Percentiles rank a stretch among this genome's conserved stretches.
phyloP scores from a whole-genome alignment of 164 flowering plant genomes.

The Houttuynia cordata region DNA sequence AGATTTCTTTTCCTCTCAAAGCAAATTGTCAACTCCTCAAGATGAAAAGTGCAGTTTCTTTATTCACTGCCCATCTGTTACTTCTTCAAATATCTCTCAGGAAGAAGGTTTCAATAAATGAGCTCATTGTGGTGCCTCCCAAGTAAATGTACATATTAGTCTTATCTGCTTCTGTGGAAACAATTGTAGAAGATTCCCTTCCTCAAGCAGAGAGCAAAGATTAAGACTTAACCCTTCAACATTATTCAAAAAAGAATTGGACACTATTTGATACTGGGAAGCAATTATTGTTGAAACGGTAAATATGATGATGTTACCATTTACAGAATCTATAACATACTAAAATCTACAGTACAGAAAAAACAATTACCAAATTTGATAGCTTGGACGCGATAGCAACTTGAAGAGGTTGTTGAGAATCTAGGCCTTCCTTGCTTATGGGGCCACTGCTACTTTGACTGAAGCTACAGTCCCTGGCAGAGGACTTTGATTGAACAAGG shows the following conservation, averaged over 20 bases:
- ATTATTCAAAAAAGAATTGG: no score
- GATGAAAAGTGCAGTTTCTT: neutral
- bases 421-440: slow-evolving; percentile 46
- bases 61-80: no score
- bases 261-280: no score
- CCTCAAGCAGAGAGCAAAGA: neutral
- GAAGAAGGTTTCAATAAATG: neutral
- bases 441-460: slow-evolving; percentile 25
- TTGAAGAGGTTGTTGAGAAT: slow-evolving; percentile 78
- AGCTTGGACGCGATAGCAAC: slow-evolving; percentile 79
- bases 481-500: slow-evolving; percentile 10
- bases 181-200: neutral
- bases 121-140: neutral
- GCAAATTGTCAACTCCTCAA: neutral
- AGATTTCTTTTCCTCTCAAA: neutral
- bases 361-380: slow-evolving; percentile 54
- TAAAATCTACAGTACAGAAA: neutral
- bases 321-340: no score
- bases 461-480: slow-evolving; percentile 28
- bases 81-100: neutral
- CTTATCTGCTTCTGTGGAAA: neutral
- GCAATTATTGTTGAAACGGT: no score
- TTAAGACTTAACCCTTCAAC: no score
- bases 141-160: neutral
- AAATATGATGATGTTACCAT: no score